Base-by-base conservation (phyloP, 164 flowering plant genomes). In the Platanus orientalis region DNA sequence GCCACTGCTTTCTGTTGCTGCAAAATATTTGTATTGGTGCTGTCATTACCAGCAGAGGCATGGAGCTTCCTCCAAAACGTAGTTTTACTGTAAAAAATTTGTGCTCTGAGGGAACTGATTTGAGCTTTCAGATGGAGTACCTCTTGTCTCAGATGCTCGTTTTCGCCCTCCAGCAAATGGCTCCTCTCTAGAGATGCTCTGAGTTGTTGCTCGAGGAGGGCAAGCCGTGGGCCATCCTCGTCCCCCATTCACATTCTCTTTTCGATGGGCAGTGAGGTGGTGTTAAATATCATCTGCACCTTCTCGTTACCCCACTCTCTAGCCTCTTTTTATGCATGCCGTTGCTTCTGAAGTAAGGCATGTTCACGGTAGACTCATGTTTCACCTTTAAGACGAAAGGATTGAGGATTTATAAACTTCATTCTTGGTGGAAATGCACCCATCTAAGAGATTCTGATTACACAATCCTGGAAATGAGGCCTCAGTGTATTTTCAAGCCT, bases 101-200 rank as follows among this genome's bases (percentile, higher is more conserved):
- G 85, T 34, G 87, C 79, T 76, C 67, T 80, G 58, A 84, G 78
- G 1, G 79, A 64, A 17, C 60, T 56, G 25, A 86, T 32, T 44
- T 85, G 84, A 6, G 78, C 66, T 66, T 54, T 80, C 0, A 88
- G 76, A 28, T 70, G 80, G 0, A 57, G 44, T 0, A 84, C 69
- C 77, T 89, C 92, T 63, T 81, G 86, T 63, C 71, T 79, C 27
- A 89, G 73, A 42, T 83, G 87, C 55, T 74, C 75, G 55, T 89
- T 89, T 68, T 89, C 89, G 58, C 71, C 75, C 79, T 78, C 84
- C 65, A 89, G 73, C 2, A 36, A 66, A 17, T 45, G 66, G 44
- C 62, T 80, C 68, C 71, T 82, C 59, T 58, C 72, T 23, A 69
- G 60, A 17, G 77, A 67, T 53, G 77, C 76, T 65, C 74, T 77